phyloP scores from a whole-genome alignment of 2,329 filamentous ascomycete genomes.

The Hypoxylon sp. region DNA sequence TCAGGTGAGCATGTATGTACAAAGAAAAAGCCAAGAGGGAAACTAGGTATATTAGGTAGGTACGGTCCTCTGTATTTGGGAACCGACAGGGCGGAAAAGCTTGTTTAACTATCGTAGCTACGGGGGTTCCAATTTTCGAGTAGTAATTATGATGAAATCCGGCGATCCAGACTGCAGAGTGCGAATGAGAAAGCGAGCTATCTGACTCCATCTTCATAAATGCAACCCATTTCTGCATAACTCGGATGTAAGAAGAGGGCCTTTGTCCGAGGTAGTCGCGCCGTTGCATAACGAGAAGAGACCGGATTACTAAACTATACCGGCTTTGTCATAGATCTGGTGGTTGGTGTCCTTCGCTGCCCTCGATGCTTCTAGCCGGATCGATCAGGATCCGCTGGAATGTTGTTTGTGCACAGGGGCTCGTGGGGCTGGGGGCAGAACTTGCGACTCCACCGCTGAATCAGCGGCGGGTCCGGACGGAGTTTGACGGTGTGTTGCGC shows the following conservation, averaged over 20 bases:
- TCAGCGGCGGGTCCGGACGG: background rate
- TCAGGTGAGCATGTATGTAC: background rate
- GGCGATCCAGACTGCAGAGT: background rate
- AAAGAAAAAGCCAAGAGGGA: background rate
- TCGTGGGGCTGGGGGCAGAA: too few relatives aligned
- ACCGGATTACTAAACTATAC: background rate
- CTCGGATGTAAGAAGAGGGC: background rate
- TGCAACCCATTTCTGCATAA: background rate
- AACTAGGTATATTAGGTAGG: too few relatives aligned
- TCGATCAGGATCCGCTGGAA: background rate
- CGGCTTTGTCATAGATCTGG: background rate
- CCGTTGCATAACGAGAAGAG: background rate
- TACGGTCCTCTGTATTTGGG: background rate
- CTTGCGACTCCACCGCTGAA: background rate
- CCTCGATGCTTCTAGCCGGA: background rate
- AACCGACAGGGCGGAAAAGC: background rate
- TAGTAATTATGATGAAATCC: slow-evolving; percentile 11
- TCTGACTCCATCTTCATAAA: background rate
- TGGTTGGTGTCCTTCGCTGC: too few relatives aligned
- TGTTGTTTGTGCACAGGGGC: background rate
- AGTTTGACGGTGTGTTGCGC: background rate
- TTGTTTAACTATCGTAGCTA: background rate
- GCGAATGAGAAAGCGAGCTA: background rate
- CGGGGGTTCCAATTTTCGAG: background rate
- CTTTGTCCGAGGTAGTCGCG: background rate